These are phyloP conservation scores for Calocybe gangraenosa DNA, from an alignment of 768 basidiomycete genomes.

Conservation along the genomic window DNA sequence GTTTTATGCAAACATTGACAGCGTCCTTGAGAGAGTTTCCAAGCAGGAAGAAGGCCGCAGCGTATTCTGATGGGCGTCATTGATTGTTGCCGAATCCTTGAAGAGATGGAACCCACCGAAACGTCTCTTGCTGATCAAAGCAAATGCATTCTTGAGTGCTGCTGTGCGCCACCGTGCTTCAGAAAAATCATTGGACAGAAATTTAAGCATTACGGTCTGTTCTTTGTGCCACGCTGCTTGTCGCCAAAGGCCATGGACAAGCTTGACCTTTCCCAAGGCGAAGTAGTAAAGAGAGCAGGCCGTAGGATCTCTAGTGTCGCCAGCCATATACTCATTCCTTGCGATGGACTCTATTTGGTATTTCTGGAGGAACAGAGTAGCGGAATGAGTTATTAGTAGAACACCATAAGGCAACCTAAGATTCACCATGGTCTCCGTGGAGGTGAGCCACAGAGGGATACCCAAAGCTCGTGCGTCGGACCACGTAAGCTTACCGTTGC, in stretches of 20 bases:
- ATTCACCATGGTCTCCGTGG: conserved; percentile 72
- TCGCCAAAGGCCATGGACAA: conserved; percentile 94
- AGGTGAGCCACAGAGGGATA: conserved; percentile 83
- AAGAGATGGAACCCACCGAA: conserved; percentile 60
- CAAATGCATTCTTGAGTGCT: conserved; percentile 95
- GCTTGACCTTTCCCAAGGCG: conserved; percentile 85
- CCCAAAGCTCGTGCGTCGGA: conserved; percentile 83
- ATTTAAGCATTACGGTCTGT: conserved; percentile 84
- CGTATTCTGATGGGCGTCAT: conserved; percentile 63
- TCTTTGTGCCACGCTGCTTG: conserved; percentile 94
- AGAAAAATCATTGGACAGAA: conserved; percentile 86
- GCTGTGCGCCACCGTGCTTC: conserved; percentile 85
- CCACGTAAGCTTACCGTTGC: conserved; percentile 87
- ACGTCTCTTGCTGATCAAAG: conserved; percentile 83
- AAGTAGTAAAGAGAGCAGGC: conserved; percentile 92
- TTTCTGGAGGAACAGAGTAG: conserved; percentile 44
- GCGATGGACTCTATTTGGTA: conserved; percentile 84
- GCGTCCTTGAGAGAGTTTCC: conserved; percentile 89
- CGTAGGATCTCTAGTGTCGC: conserved; percentile 84
- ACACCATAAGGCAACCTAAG: neutral
- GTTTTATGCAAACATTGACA: conserved; percentile 83
- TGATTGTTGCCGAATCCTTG: neutral
- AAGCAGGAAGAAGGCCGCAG: conserved; percentile 96
- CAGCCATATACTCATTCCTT: conserved; percentile 88
- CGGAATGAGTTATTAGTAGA: conserved; percentile 3